Evolutionary conservation across 257 asterid species (phyloP).

Genomic region (Haberlea rhodopensis): DNA sequence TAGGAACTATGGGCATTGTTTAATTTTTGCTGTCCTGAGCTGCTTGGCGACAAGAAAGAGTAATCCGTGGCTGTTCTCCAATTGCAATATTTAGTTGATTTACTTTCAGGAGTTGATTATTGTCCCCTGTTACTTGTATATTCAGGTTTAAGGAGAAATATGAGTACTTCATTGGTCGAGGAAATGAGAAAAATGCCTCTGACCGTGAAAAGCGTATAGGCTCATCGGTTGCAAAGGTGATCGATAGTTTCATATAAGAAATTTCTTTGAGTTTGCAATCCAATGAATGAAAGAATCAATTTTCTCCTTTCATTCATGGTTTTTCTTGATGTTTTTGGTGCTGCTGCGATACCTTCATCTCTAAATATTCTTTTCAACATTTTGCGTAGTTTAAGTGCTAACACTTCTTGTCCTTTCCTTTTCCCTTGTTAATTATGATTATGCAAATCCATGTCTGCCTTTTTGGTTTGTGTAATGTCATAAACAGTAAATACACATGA

Average conservation of each 20-base stretch:
- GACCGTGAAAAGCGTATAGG: constrained; percentile 86
- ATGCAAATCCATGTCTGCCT: background rate
- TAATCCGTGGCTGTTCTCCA: constrained; percentile 30
- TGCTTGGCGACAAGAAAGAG: constrained; percentile 89
- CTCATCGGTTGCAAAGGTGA: constrained; percentile 90
- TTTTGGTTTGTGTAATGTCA: background rate
- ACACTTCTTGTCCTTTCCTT: background rate
- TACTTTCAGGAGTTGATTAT: constrained; percentile 18
- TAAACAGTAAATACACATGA: background rate
- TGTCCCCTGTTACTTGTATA: constrained; percentile 6
- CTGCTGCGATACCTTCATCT: background rate
- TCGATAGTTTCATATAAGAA: constrained; percentile 13
- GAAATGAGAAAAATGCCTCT: constrained; percentile 86
- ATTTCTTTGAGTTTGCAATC: constrained; percentile 15
- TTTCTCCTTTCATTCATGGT: background rate
- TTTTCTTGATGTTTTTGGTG: constrained; percentile 14
- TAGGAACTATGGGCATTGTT: constrained; percentile 97
- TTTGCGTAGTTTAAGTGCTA: background rate
- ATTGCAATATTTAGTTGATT: constrained; percentile 16
- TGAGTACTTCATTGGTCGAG: constrained; percentile 74
- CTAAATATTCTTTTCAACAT: background rate
- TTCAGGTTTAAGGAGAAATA: constrained; percentile 83
- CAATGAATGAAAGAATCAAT: constrained; percentile 1
- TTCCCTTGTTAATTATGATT: background rate
- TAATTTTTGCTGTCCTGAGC: constrained; percentile 84